Conservation (phyloP, 495 filamentous ascomycete species). For the Cairneyella variabilis region DNA sequence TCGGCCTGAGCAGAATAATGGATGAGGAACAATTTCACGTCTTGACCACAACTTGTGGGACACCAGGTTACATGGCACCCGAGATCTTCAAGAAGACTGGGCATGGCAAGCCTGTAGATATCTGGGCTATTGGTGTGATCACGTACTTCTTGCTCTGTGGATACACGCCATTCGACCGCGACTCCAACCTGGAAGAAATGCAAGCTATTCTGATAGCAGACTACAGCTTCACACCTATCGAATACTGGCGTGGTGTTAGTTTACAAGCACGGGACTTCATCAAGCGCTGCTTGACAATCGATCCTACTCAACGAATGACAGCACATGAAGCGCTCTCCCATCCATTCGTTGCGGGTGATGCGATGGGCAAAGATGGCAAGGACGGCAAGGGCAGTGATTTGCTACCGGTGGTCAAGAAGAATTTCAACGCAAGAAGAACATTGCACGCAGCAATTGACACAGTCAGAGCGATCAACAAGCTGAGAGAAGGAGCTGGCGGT, state of each 20-base stretch:
- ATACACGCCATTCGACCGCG: constrained; percentile 97
- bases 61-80: constrained; percentile 94
- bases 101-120: constrained; percentile 85
- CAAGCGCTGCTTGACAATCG: constrained; percentile 80
- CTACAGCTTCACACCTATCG: constrained; percentile 91
- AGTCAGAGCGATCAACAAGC: constrained; percentile 95
- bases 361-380: constrained; percentile 32
- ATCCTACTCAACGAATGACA: constrained; percentile 83
- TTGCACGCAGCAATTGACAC: constrained; percentile 97
- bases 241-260: constrained; percentile 97
- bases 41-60: constrained; percentile 94
- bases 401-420: constrained; percentile 93
- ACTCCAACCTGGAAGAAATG: constrained; percentile 98
- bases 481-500: constrained; percentile 72
- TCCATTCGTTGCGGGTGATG: constrained; percentile 69
- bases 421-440: constrained; percentile 93
- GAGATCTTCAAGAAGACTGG: constrained; percentile 89
- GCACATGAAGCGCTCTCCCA: constrained; percentile 90
- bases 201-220: constrained; percentile 95
- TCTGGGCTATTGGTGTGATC: constrained; percentile 95
- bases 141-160: constrained; percentile 97
- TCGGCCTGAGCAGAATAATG: constrained; percentile 93
- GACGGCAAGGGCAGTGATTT: constrained; percentile 64
- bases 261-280: constrained; percentile 85
- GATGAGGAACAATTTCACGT: constrained; percentile 99